phyloP scores from a whole-genome alignment of 257 asterid genomes.

The Echites panduratus region DNA sequence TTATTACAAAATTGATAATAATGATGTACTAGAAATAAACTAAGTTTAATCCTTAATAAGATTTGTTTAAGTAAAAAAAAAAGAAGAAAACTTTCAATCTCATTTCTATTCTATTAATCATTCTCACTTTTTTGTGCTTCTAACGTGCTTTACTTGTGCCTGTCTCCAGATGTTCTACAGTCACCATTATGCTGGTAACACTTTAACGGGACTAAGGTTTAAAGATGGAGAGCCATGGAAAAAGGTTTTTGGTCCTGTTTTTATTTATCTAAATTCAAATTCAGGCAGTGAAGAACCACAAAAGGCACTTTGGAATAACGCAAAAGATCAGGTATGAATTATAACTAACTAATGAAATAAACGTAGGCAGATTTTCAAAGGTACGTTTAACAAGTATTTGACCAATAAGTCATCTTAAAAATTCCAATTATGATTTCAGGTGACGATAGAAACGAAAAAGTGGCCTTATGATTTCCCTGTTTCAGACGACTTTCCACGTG shows the following conservation, averaged over 20 bases:
- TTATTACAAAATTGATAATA: too few species aligned
- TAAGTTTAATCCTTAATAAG: too few species aligned
- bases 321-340: constrained; percentile 54
- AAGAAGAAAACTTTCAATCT: too few species aligned
- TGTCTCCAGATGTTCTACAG: constrained; percentile 45
- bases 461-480: constrained; percentile 85
- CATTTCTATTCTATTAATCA: too few species aligned
- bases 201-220: constrained; percentile 38
- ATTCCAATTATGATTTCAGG: constrained; percentile 17
- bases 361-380: background rate
- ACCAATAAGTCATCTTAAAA: background rate
- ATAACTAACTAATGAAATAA: too few species aligned
- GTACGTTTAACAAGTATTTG: too few species aligned
- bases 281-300: constrained; percentile 32
- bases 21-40: too few species aligned
- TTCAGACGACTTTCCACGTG: constrained; percentile 43
- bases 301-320: constrained; percentile 57
- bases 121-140: too few species aligned
- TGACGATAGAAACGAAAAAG: constrained; percentile 38
- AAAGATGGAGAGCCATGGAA: constrained; percentile 73
- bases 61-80: too few species aligned
- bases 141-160: background rate
- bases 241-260: constrained; percentile 79
- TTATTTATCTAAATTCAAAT: constrained; percentile 55
- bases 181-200: constrained; percentile 62